These are phyloP conservation scores for Isatis lusitanica DNA, from an alignment of 441 rosid species.

Conservation along the genomic window DNA sequence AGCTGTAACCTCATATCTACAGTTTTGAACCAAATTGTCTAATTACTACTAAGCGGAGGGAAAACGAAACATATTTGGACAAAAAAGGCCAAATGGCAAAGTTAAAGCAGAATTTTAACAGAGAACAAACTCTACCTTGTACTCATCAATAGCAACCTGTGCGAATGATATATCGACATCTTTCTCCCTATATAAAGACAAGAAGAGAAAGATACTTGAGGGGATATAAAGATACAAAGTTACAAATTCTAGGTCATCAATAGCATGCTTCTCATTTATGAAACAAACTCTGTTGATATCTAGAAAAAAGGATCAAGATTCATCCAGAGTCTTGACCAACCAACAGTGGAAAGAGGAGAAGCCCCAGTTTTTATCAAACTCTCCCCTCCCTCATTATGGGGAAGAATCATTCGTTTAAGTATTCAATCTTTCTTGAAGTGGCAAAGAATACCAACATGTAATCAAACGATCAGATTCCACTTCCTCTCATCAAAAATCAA, in stretches of 20 bases:
- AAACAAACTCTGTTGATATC: background rate
- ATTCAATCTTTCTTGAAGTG: background rate
- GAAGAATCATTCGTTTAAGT: background rate
- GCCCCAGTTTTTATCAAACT: background rate
- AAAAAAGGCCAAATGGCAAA: background rate
- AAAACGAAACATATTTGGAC: background rate
- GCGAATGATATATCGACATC: slow-evolving; percentile 91
- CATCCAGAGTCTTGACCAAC: slow-evolving; percentile 2
- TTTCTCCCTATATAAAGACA: slow-evolving; percentile 77
- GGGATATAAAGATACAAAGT: background rate
- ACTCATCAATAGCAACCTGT: slow-evolving; percentile 94
- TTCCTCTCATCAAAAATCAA: background rate
- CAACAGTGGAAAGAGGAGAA: background rate
- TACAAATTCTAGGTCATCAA: slow-evolving; percentile 1
- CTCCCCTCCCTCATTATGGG: background rate
- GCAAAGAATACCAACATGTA: background rate
- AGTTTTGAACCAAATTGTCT: background rate
- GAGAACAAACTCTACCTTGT: slow-evolving; percentile 58
- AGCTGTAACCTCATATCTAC: slow-evolving; percentile 8
- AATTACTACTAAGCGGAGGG: background rate
- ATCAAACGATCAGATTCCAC: slow-evolving; percentile 4
- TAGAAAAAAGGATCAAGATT: background rate
- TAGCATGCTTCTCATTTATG: slow-evolving; percentile 1
- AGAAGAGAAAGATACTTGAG: slow-evolving; percentile 16
- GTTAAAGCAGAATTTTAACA: slow-evolving; percentile 15